Conservation (phyloP, 805 yeast genomes). For the Candida maris region DNA sequence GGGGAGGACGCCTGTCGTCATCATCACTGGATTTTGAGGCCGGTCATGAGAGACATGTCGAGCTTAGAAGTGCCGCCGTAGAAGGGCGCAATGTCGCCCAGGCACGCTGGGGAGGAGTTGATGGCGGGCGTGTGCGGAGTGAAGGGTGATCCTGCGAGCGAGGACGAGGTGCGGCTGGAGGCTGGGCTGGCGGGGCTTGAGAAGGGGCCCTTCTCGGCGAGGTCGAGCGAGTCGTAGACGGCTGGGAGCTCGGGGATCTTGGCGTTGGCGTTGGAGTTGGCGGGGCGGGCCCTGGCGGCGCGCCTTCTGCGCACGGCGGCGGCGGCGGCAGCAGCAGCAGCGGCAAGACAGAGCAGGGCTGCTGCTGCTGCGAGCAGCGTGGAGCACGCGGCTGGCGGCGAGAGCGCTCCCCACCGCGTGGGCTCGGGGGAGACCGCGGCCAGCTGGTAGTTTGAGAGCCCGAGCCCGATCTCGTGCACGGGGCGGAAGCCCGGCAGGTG, state of each 20-base stretch:
- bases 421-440: constrained; percentile 4
- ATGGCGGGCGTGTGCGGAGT: background rate
- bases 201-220: background rate
- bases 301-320: background rate
- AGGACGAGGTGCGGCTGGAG: too few species aligned
- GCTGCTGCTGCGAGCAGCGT: constrained; percentile 11
- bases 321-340: background rate
- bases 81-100: background rate
- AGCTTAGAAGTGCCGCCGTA: constrained; percentile 1
- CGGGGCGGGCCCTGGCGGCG: too few species aligned
- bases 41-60: constrained; percentile 13
- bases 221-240: background rate
- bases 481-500: constrained; percentile 26
- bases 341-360: background rate
- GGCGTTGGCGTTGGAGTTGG: background rate
- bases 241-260: background rate
- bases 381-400: constrained; percentile 5
- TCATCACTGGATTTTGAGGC: constrained; percentile 17
- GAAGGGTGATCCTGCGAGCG: background rate
- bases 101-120: background rate
- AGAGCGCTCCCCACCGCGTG: background rate
- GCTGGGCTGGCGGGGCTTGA: background rate
- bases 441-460: constrained; percentile 26
- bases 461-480: constrained; percentile 29
- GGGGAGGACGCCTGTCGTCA: background rate